Evolutionary conservation across 2,329 filamentous ascomycete genomes (phyloP).

Genomic region (Aureobasidium sp.): DNA sequence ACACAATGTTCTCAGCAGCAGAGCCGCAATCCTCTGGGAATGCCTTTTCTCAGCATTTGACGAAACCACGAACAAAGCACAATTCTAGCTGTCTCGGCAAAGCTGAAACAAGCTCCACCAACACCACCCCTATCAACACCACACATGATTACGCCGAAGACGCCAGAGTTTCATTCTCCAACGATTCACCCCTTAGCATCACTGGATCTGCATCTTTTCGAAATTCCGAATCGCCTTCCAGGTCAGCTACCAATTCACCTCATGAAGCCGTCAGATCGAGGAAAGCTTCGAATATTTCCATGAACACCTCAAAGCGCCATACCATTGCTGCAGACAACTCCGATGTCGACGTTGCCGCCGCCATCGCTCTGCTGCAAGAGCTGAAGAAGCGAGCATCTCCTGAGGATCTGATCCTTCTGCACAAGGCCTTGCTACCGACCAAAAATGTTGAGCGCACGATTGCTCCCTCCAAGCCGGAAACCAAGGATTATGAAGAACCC

Average conservation of each 20-base stretch:
- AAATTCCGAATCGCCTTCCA: background rate
- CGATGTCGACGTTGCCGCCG: constrained; percentile 36
- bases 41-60: background rate
- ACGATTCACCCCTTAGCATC: constrained; percentile 8
- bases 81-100: background rate
- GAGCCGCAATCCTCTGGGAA: background rate
- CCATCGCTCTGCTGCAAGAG: constrained; percentile 39
- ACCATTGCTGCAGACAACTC: constrained; percentile 6
- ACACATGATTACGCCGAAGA: background rate
- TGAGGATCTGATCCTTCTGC: constrained; percentile 39
- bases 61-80: constrained; percentile 9
- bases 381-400: constrained; percentile 41
- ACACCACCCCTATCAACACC: constrained; percentile 4
- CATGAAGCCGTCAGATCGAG: background rate
- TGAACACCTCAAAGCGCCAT: background rate
- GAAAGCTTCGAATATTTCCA: background rate
- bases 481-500: background rate
- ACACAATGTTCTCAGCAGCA: background rate
- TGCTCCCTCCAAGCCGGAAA: constrained; percentile 2
- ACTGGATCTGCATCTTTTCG: background rate
- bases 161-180: background rate
- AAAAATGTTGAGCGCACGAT: constrained; percentile 21
- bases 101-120: constrained; percentile 4
- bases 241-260: background rate
- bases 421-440: constrained; percentile 29